A percentile compares a stretch with the other conserved stretches of the same genome.
Conservation (phyloP, 2,329 filamentous ascomycete genomes). For the Ophiostoma triangulosporum region DNA sequence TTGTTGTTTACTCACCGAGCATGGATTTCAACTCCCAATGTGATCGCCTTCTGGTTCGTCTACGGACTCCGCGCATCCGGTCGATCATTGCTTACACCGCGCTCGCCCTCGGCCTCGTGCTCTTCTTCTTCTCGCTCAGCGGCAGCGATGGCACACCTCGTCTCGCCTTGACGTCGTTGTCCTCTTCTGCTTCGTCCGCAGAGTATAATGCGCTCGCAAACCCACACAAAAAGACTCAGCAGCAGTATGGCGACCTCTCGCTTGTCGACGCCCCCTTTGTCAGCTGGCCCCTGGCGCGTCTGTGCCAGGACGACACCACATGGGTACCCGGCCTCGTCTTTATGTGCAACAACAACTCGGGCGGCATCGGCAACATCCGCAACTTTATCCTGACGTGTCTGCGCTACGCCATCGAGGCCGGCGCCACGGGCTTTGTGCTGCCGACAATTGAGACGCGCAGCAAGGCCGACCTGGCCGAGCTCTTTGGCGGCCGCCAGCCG, state of each 20-base stretch:
- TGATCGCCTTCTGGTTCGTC: neutral
- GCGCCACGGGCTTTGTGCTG: constrained; percentile 31
- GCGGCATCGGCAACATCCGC: constrained; percentile 36
- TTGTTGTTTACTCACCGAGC: neutral
- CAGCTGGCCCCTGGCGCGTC: constrained; percentile 30
- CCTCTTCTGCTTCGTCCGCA: neutral
- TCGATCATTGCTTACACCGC: neutral
- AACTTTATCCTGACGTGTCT: constrained; percentile 37
- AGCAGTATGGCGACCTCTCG: constrained; percentile 21
- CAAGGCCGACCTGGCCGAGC: constrained; percentile 26
- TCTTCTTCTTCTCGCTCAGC: neutral
- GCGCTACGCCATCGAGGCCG: constrained; percentile 34
- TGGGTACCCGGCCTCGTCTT: constrained; percentile 31
- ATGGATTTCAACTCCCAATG: neutral
- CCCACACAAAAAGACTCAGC: neutral
- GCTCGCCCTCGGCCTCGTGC: neutral
- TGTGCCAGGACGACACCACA: constrained; percentile 26
- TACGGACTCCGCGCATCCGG: neutral
- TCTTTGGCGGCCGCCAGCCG: constrained; percentile 26
- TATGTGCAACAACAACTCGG: constrained; percentile 37
- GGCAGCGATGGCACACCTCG: neutral
- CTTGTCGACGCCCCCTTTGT: constrained; percentile 28
- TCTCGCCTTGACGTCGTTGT: neutral
- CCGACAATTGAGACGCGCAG: constrained; percentile 32
- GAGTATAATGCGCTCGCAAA: neutral